Base-by-base conservation (phyloP, 345 rosid species). In the Sisymbrium irio region DNA sequence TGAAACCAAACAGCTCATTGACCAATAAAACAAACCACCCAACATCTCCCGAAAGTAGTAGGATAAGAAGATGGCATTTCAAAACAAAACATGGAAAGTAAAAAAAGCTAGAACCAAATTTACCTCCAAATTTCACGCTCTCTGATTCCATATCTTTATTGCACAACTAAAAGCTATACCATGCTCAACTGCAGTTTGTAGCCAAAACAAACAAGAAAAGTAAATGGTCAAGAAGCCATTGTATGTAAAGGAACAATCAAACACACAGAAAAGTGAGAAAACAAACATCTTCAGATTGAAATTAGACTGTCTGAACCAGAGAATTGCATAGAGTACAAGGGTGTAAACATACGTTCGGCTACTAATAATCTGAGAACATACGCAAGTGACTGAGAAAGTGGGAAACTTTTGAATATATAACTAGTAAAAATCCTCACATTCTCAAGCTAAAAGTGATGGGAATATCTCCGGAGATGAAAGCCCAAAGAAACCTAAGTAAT, bases 61-160 rank as follows among this genome's bases (percentile, higher is more conserved):
- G n/a, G n/a, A n/a, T n/a, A n/a, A n/a, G n/a, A 55, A 4, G 5
- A 55, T n/a, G 0, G n/a, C 6, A 7, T 7, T 6, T n/a, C 20
- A 7, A 10, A 45, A 0, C 3, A 45, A 18, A 5, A 49, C 27
- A 47, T 46, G 37, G 18, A 42, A 42, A 39, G 40, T 9, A 44
- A 20, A 19, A 18, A 65, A 55, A 55, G 44, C 39, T 65, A 25
- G 19, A 33, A 64, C 47, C 14, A 20, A 46, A 18, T 22, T 27
- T 63, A 76, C 79, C 79, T 63, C 79, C 79, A 64, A 69, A 76
- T 51, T 76, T 76, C 3, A 64, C 44, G 32, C 46, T 69, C 19
- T 76, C 79, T 55, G 79, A 56, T 36, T 76, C 76, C 79, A 76
- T 76, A 44, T 62, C 42, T 42, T 42, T 33, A 40, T 20, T 27